Conservation (phyloP, 2,329 filamentous ascomycete species). For the Didymella sp. region DNA sequence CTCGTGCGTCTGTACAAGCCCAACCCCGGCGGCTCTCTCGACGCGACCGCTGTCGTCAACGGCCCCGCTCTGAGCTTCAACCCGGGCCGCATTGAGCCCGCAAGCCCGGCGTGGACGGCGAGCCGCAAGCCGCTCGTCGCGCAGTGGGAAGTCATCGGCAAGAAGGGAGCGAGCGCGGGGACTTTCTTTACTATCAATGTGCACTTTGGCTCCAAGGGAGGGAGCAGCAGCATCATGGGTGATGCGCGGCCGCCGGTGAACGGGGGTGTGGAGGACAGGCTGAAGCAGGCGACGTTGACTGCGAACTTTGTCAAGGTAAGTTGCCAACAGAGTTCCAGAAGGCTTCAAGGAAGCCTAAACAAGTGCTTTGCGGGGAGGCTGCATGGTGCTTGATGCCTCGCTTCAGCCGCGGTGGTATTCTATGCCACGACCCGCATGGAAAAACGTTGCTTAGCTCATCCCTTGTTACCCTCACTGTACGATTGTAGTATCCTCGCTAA, state of each 20-base stretch:
- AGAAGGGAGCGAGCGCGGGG: slow-evolving; percentile 51
- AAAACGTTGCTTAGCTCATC: slow-evolving; percentile 2
- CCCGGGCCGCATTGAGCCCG: slow-evolving; percentile 71
- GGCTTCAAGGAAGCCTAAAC: slow-evolving; percentile 9
- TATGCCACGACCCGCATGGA: slow-evolving; percentile 28
- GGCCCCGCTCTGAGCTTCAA: slow-evolving; percentile 70
- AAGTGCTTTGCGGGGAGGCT: slow-evolving; percentile 24
- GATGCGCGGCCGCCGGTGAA: slow-evolving; percentile 72
- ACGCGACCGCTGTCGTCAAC: slow-evolving; percentile 65
- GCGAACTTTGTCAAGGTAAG: slow-evolving; percentile 52
- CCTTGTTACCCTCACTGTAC: not conserved
- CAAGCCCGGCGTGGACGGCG: slow-evolving; percentile 64
- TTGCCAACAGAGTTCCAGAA: slow-evolving; percentile 1
- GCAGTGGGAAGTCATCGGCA: slow-evolving; percentile 66
- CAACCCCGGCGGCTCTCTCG: slow-evolving; percentile 62
- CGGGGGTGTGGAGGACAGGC: slow-evolving; percentile 64
- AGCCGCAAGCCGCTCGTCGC: slow-evolving; percentile 73
- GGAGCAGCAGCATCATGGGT: slow-evolving; percentile 68
- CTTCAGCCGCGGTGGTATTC: slow-evolving; percentile 16
- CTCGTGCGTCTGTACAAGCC: slow-evolving; percentile 66
- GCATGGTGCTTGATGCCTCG: slow-evolving; percentile 21
- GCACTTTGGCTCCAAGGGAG: slow-evolving; percentile 72
- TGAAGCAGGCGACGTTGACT: slow-evolving; percentile 64
- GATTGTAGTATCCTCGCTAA: slow-evolving; percentile 32
- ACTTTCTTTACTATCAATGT: slow-evolving; percentile 75